Percentiles rank a stretch among this genome's conserved stretches.
Conservation (phyloP, 306 rosid species). For the Medicago truncatula region MtrunA17r5.0-ANR NC_053048.1:36124501-36125000, state of each 20-base stretch:
- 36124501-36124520: slow-evolving; percentile 23
- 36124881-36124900: neutral
- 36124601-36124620: slow-evolving; percentile 93
- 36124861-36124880: slow-evolving; percentile 87
- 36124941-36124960: slow-evolving; percentile 11
- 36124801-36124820: slow-evolving; percentile 93
- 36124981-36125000: slow-evolving; percentile 55
- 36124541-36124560: slow-evolving; percentile 10
- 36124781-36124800: slow-evolving; percentile 75
- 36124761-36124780: slow-evolving; percentile 25
- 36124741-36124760: neutral
- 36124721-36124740: too few species aligned
- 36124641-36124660: slow-evolving; percentile 48
- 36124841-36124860: slow-evolving; percentile 95
- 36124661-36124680: neutral
- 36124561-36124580: slow-evolving; percentile 71
- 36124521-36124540: slow-evolving; percentile 4
- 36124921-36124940: slow-evolving; percentile 54
- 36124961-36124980: slow-evolving; percentile 35
- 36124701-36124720: too few species aligned
- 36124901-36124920: slow-evolving; percentile 4
- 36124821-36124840: slow-evolving; percentile 95
- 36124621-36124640: slow-evolving; percentile 95
- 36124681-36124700: too few species aligned
- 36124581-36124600: slow-evolving; percentile 93